Conservation (phyloP, 345 rosid genomes). For the Aurinia saxatilis region DNA sequence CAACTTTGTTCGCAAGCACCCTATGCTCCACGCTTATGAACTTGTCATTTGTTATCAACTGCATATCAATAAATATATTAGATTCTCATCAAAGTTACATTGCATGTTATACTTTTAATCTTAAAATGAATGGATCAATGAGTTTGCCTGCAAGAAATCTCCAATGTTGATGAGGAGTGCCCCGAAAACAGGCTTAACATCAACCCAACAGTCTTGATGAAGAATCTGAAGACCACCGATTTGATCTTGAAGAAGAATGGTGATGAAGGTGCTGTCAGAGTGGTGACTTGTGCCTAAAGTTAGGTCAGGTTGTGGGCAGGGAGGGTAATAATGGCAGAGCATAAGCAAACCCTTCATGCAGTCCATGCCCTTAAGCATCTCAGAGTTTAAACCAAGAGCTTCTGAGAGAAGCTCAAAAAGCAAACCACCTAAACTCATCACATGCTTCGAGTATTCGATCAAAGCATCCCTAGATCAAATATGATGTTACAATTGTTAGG, state of each 20-base stretch:
- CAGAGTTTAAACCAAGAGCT: conserved; percentile 25
- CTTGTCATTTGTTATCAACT: conserved; percentile 33
- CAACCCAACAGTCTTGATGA: conserved; percentile 22
- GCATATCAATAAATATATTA: neutral
- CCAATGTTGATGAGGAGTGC: conserved; percentile 26
- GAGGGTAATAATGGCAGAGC: conserved; percentile 29
- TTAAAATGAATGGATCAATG: neutral
- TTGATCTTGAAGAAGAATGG: conserved; percentile 32
- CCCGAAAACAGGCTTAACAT: conserved; percentile 17
- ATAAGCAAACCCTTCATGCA: conserved; percentile 5
- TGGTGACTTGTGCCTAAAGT: conserved; percentile 23
- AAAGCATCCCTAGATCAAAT: conserved; percentile 19
- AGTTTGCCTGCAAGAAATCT: conserved; percentile 21
- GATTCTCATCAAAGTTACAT: neutral
- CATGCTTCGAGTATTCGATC: conserved; percentile 25
- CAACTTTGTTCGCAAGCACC: conserved; percentile 20
- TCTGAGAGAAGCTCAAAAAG: conserved; percentile 27
- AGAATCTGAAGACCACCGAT: conserved; percentile 36
- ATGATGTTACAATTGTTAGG: neutral
- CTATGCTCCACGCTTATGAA: conserved; percentile 29
- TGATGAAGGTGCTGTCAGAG: conserved; percentile 18
- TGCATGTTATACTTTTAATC: neutral
- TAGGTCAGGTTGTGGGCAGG: conserved; percentile 37
- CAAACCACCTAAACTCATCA: conserved; percentile 18
- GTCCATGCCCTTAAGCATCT: conserved; percentile 16